Conservation (phyloP, 805 yeast genomes). For the Candida namnaoensis region DNA sequence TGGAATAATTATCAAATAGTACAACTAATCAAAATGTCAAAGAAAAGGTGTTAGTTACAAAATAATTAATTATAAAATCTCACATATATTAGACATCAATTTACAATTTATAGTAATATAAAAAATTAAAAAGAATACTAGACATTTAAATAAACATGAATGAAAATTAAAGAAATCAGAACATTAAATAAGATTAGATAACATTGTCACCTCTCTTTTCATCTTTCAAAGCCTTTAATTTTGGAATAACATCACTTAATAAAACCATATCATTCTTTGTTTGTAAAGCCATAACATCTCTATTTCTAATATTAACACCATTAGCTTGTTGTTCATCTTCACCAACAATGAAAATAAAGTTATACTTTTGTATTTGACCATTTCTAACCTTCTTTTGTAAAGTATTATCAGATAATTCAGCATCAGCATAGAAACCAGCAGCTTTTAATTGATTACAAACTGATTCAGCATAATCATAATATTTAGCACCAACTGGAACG, state of each 20-base stretch:
- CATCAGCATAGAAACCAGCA: constrained; percentile 86
- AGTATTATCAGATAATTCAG: constrained; percentile 90
- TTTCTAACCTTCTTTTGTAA: constrained; percentile 96
- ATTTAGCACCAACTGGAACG: constrained; percentile 95
- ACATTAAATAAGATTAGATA: constrained; percentile 7
- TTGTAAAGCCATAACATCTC: constrained; percentile 90
- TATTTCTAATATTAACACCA: constrained; percentile 91
- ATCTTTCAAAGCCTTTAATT: constrained; percentile 59
- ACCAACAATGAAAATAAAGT: constrained; percentile 95
- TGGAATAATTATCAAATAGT: too few species aligned
- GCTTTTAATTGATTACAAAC: constrained; percentile 62
- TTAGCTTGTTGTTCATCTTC: constrained; percentile 77
- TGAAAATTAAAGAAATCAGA: neutral
- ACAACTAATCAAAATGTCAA: too few species aligned
- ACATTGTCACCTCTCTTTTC: constrained; percentile 70
- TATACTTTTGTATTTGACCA: constrained; percentile 91
- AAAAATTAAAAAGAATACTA: too few species aligned
- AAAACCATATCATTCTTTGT: constrained; percentile 81
- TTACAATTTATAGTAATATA: too few species aligned
- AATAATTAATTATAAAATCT: too few species aligned
- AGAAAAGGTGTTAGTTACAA: too few species aligned
- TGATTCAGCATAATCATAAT: constrained; percentile 80
- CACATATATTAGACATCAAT: too few species aligned
- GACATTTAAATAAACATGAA: neutral
- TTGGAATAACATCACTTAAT: constrained; percentile 62